Conservation (phyloP, 768 basidiomycete genomes). For the Naganishia vishniacii region DNA sequence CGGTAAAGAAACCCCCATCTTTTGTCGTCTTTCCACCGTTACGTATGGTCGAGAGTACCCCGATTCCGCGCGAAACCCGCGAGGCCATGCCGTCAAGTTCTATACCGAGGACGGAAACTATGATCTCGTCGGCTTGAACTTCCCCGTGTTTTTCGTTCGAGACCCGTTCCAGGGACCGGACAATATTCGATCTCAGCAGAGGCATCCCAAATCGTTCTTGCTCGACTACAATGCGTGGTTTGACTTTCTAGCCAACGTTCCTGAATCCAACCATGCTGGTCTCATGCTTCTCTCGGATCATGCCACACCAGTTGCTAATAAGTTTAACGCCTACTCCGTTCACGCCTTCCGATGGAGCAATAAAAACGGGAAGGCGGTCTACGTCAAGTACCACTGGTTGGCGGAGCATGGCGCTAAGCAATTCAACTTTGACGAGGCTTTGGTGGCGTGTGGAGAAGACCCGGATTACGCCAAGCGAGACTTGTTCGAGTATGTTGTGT, state of each 20-base stretch:
- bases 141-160: conserved; percentile 37
- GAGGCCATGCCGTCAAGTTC: conserved; percentile 49
- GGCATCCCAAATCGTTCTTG: conserved; percentile 44
- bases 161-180: conserved; percentile 40
- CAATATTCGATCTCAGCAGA: conserved; percentile 38
- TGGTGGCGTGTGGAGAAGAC: conserved; percentile 38
- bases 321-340: conserved; percentile 36
- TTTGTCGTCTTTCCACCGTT: conserved; percentile 41
- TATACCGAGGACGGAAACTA: conserved; percentile 52
- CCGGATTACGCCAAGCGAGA: conserved; percentile 46
- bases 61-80: conserved; percentile 34
- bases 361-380: conserved; percentile 33
- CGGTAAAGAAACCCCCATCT: conserved; percentile 38
- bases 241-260: conserved; percentile 44
- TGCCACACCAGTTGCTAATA: conserved; percentile 36
- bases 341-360: conserved; percentile 42
- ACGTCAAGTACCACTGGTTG: conserved; percentile 43
- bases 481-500: conserved; percentile 34
- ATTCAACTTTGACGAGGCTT: conserved; percentile 40
- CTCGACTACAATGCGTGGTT: conserved; percentile 47
- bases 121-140: conserved; percentile 50
- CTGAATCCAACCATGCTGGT: conserved; percentile 42
- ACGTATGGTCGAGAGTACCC: conserved; percentile 40
- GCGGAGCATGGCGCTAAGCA: conserved; percentile 34
- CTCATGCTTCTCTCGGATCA: conserved; percentile 44